Conservation (phyloP, 2,329 filamentous ascomycete genomes). For the Hypoxylon sp. region DNA sequence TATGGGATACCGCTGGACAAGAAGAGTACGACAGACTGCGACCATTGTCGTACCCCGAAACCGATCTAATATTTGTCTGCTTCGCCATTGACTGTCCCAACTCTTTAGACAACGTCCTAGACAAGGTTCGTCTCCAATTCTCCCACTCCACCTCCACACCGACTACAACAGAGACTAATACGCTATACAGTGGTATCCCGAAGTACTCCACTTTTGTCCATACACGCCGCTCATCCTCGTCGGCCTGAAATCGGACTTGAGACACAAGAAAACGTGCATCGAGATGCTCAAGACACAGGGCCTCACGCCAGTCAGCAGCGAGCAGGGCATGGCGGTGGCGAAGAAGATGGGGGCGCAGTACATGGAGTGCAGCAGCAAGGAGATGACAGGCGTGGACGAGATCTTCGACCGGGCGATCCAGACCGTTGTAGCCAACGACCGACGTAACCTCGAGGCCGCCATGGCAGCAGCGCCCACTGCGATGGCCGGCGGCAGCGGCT, state of each 20-base stretch:
- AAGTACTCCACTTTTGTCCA: constrained; percentile 98
- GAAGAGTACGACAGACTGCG: constrained; percentile 98
- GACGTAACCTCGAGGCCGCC: constrained; percentile 71
- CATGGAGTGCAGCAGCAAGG: constrained; percentile 99
- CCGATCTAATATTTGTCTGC: constrained; percentile 97
- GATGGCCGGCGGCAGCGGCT: constrained; percentile 53
- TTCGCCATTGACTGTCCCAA: constrained; percentile 99
- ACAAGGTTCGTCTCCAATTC: constrained; percentile 81
- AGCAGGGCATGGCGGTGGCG: constrained; percentile 90
- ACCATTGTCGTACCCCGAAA: constrained; percentile 97
- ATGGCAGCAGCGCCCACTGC: constrained; percentile 58
- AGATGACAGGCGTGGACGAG: constrained; percentile 95
- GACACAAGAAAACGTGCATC: constrained; percentile 95
- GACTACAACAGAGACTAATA: constrained; percentile 48
- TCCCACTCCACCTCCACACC: constrained; percentile 4
- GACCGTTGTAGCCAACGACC: constrained; percentile 87
- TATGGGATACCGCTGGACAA: constrained; percentile 99
- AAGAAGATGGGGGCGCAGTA: constrained; percentile 95
- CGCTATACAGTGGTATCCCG: constrained; percentile 88
- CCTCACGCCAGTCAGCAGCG: constrained; percentile 91
- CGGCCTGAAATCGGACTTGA: constrained; percentile 96
- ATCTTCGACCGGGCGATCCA: constrained; percentile 95
- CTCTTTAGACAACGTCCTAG: constrained; percentile 97
- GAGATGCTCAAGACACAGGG: constrained; percentile 99
- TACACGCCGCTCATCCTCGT: constrained; percentile 96